phyloP scores from a whole-genome alignment of 2,329 filamentous ascomycete species.

The Aureobasidium melanogenum region DNA sequence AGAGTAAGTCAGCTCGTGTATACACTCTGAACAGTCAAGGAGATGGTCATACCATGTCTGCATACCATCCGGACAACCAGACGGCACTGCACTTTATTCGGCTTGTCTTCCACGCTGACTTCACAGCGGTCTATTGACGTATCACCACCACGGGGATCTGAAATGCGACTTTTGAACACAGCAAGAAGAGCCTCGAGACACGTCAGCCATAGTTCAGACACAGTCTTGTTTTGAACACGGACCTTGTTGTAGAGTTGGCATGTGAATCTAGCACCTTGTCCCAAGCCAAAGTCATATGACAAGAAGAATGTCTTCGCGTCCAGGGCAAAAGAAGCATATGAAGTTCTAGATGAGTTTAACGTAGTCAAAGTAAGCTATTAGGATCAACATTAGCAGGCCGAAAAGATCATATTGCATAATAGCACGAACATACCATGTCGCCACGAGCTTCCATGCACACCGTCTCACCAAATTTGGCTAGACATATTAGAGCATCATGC shows the following conservation, averaged over 20 bases:
- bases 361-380: slow-evolving; percentile 61
- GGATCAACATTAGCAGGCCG: background rate
- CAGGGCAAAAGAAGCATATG: slow-evolving; percentile 65
- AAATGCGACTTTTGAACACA: slow-evolving; percentile 60
- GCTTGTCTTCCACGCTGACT: slow-evolving; percentile 62
- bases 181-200: slow-evolving; percentile 46
- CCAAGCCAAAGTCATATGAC: slow-evolving; percentile 52
- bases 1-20: background rate
- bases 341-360: slow-evolving; percentile 71
- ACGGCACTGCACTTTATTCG: slow-evolving; percentile 58
- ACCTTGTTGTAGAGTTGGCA: slow-evolving; percentile 68
- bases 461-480: slow-evolving; percentile 71
- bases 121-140: slow-evolving; percentile 67
- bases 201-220: background rate
- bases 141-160: slow-evolving; percentile 57
- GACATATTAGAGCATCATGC: slow-evolving; percentile 64
- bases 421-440: slow-evolving; percentile 46
- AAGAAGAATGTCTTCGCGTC: slow-evolving; percentile 62
- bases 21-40: background rate
- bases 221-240: slow-evolving; percentile 12
- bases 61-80: slow-evolving; percentile 67
- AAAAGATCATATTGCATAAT: background rate
- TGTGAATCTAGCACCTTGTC: slow-evolving; percentile 45
- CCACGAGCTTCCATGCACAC: slow-evolving; percentile 65
- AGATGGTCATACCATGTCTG: slow-evolving; percentile 49